A percentile compares a stretch with the other conserved stretches of the same genome.
Evolutionary conservation across 139 green algal genomes (phyloP).

Genomic region (Ettlia oleoabundans): DNA sequence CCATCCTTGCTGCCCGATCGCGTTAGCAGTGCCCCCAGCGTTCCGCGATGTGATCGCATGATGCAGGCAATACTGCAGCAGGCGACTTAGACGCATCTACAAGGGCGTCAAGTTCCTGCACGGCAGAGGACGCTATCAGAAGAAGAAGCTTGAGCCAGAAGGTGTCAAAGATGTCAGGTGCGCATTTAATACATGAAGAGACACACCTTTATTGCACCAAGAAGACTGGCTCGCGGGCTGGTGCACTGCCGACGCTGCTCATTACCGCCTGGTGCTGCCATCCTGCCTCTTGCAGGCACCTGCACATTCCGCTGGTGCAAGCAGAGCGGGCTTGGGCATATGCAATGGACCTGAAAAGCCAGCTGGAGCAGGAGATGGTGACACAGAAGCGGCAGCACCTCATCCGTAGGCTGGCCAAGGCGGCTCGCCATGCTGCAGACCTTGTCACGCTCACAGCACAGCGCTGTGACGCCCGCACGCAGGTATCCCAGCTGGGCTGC

Average conservation of each 20-base stretch:
- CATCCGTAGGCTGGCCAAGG: constrained; percentile 78
- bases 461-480: constrained; percentile 66
- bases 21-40: no score
- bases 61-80: constrained; percentile 87
- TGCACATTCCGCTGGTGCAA: constrained; percentile 85
- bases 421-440: constrained; percentile 59
- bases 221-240: not conserved
- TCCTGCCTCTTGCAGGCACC: constrained; percentile 61
- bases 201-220: not conserved
- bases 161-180: constrained; percentile 75
- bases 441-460: constrained; percentile 58
- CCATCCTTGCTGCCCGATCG: not conserved
- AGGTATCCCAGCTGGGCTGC: no score
- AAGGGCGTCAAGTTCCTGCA: constrained; percentile 87
- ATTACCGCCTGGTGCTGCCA: not conserved
- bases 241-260: not conserved
- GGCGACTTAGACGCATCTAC: constrained; percentile 78
- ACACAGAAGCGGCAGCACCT: constrained; percentile 73
- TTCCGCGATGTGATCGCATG: not conserved
- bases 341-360: constrained; percentile 91
- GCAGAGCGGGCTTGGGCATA: constrained; percentile 90
- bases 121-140: constrained; percentile 83
- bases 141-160: constrained; percentile 75
- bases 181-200: not conserved
- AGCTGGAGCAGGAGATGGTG: constrained; percentile 54